These are phyloP conservation scores for Pseudocercospora fuligena DNA, from an alignment of 2,329 filamentous ascomycete genomes.

Conservation along the genomic window DNA sequence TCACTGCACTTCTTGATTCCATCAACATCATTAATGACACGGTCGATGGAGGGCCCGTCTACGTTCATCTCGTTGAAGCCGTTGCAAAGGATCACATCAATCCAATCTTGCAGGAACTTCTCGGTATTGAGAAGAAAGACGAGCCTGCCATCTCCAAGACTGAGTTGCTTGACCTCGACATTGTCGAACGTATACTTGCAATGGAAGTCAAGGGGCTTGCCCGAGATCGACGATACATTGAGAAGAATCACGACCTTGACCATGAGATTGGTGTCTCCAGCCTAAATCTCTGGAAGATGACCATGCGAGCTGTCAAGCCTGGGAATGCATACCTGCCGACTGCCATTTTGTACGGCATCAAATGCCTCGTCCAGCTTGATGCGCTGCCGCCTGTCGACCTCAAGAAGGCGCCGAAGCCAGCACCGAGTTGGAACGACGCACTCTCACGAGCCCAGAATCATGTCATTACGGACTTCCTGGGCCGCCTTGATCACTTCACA, in stretches of 20 bases:
- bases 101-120: slow-evolving; percentile 36
- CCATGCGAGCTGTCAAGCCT: slow-evolving; percentile 69
- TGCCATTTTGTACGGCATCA: slow-evolving; percentile 72
- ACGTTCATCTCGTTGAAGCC: slow-evolving; percentile 37
- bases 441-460: slow-evolving; percentile 66
- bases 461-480: slow-evolving; percentile 74
- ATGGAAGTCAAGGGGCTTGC: slow-evolving; percentile 73
- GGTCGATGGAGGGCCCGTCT: slow-evolving; percentile 37
- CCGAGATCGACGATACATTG: slow-evolving; percentile 70
- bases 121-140: slow-evolving; percentile 38
- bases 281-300: slow-evolving; percentile 76
- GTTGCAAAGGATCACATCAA: slow-evolving; percentile 38
- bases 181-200: slow-evolving; percentile 69
- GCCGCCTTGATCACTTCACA: slow-evolving; percentile 77
- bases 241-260: slow-evolving; percentile 64
- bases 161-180: slow-evolving; percentile 61
- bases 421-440: slow-evolving; percentile 76
- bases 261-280: slow-evolving; percentile 72
- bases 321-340: slow-evolving; percentile 74
- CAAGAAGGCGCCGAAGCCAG: slow-evolving; percentile 56
- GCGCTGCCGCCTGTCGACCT: slow-evolving; percentile 59
- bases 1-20: slow-evolving; percentile 42
- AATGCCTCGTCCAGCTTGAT: slow-evolving; percentile 75
- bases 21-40: slow-evolving; percentile 27
- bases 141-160: slow-evolving; percentile 40